phyloP scores from a whole-genome alignment of 75 land plant species.

The Cunninghamia lanceolata region DNA sequence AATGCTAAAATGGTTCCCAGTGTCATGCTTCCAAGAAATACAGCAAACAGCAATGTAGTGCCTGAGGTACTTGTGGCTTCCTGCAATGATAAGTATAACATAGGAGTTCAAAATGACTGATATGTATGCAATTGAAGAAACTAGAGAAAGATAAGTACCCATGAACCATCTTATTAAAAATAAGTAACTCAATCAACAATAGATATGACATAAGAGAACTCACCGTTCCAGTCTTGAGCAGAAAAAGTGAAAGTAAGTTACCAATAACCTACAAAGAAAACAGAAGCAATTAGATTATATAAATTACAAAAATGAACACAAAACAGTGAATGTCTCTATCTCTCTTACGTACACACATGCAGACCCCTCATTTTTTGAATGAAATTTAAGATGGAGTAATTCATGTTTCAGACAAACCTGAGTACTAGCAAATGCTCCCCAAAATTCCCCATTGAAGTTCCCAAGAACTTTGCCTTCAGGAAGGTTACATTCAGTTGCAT shows the following conservation, averaged over 20 bases:
- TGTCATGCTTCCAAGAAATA: conserved; percentile 71
- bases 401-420: conserved; percentile 46
- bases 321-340: neutral
- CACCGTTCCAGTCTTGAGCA: conserved; percentile 60
- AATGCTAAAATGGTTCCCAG: conserved; percentile 72
- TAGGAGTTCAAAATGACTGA: neutral
- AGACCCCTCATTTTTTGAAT: neutral
- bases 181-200: neutral
- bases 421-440: conserved; percentile 74
- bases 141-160: neutral
- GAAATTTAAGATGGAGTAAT: conserved; percentile 5
- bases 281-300: neutral
- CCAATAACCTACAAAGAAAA: conserved; percentile 67
- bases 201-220: conserved; percentile 4
- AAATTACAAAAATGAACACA: neutral
- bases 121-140: neutral
- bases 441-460: conserved; percentile 89
- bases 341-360: neutral
- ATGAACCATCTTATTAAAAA: neutral
- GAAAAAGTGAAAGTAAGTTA: conserved; percentile 64
- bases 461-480: conserved; percentile 89
- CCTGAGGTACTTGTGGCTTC: conserved; percentile 45
- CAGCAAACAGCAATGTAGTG: conserved; percentile 55
- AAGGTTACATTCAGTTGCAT: conserved; percentile 58
- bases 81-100: conserved; percentile 14